Percentiles rank a stretch among this genome's conserved stretches.
Evolutionary conservation across 2,329 filamentous ascomycete genomes (phyloP).

Genomic region (Corniculantispora saksenae): DNA sequence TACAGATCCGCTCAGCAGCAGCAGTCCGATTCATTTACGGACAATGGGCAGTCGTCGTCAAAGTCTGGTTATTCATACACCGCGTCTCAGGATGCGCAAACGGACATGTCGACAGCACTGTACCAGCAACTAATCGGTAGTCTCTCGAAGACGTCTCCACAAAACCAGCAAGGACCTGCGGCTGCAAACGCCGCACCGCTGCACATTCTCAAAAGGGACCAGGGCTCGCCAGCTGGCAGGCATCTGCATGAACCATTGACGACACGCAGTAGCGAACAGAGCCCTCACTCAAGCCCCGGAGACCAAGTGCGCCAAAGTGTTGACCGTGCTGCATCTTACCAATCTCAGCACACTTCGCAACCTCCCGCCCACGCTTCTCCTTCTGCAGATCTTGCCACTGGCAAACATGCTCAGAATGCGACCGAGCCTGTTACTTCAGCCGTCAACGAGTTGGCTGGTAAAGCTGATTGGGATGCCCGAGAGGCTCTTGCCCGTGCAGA

Average conservation of each 20-base stretch:
- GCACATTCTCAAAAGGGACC: conserved; percentile 55
- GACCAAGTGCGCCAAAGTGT: conserved; percentile 42
- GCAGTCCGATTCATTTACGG: conserved; percentile 19
- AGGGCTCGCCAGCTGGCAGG: conserved; percentile 40
- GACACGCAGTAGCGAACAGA: conserved; percentile 41
- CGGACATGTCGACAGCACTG: conserved; percentile 35
- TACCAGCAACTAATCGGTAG: conserved; percentile 42
- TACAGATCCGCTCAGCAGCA: conserved; percentile 21
- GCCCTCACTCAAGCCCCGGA: conserved; percentile 45
- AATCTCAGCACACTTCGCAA: conserved; percentile 29
- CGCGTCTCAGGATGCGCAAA: conserved; percentile 40
- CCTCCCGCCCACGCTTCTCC: conserved; percentile 31
- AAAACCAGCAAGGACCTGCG: conserved; percentile 29
- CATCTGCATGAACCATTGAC: conserved; percentile 42
- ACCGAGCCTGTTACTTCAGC: conserved; percentile 73
- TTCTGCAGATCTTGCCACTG: conserved; percentile 31
- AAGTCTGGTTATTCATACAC: conserved; percentile 20
- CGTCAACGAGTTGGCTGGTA: conserved; percentile 62
- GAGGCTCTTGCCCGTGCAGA: conserved; percentile 63
- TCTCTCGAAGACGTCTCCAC: conserved; percentile 31
- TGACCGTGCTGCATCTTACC: conserved; percentile 35
- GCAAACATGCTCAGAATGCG: conserved; percentile 26
- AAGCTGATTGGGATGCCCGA: conserved; percentile 57
- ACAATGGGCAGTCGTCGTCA: not conserved
- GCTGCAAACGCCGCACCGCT: conserved; percentile 37